A percentile compares a stretch with the other conserved stretches of the same genome.
Evolutionary conservation across 805 yeast species (phyloP).

Genomic region (Yamadazyma olivae): DNA sequence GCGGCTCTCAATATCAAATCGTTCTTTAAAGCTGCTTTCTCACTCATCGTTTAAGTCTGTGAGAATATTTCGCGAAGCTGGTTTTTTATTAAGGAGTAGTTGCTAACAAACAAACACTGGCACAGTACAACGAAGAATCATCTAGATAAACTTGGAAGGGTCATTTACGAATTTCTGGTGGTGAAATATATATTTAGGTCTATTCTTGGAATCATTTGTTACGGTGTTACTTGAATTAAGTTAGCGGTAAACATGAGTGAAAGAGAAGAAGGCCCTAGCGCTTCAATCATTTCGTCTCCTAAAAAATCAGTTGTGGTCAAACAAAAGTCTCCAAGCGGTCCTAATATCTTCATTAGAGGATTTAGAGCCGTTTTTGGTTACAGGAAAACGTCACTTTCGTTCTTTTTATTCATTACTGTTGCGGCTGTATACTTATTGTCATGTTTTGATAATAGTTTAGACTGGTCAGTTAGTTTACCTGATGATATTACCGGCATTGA

Average conservation of each 20-base stretch:
- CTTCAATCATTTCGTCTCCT: conserved; percentile 3
- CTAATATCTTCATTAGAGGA: conserved; percentile 22
- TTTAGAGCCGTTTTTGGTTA: conserved; percentile 58
- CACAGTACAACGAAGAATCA: no score
- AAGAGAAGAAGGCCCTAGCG: conserved; percentile 6
- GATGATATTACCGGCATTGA: conserved; percentile 32
- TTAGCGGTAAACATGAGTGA: conserved; percentile 12
- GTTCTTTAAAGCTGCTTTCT: conserved; percentile 69
- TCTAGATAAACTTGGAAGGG: neutral
- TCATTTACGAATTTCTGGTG: no score
- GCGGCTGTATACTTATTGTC: conserved; percentile 38
- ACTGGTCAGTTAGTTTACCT: conserved; percentile 42
- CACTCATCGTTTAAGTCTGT: no score
- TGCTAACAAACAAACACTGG: no score
- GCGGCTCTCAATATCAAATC: conserved; percentile 93
- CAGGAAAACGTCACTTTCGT: conserved; percentile 66
- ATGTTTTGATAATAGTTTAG: conserved; percentile 34
- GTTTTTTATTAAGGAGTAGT: no score
- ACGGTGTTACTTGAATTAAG: no score
- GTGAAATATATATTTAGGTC: no score
- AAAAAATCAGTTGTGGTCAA: neutral
- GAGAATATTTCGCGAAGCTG: no score
- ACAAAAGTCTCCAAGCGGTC: conserved; percentile 1
- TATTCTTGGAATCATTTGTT: no score
- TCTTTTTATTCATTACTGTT: conserved; percentile 50